Evolutionary conservation across 208 protist species (phyloP).

Genomic region (Leishmania guyanensis): DNA sequence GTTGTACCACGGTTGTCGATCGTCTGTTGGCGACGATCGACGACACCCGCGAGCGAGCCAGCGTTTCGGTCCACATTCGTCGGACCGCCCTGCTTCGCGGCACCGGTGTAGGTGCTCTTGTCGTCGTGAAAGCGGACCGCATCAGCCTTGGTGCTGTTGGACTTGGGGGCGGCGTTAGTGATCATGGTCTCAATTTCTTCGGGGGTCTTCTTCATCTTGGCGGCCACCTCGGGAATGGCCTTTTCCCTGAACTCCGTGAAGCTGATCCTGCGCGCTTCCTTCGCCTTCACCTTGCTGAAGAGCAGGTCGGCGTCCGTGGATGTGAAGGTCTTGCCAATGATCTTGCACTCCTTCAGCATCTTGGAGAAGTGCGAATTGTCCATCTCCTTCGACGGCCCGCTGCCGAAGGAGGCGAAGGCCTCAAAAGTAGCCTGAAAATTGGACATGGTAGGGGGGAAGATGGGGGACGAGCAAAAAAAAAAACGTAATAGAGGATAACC

Average conservation of each 20-base stretch:
- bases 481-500: neutral
- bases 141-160: conserved; percentile 82
- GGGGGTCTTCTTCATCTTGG: conserved; percentile 83
- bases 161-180: conserved; percentile 45
- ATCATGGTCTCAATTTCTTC: conserved; percentile 72
- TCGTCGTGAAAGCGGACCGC: conserved; percentile 91
- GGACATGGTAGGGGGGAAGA: conserved; percentile 28
- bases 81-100: conserved; percentile 87
- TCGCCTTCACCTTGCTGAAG: conserved; percentile 92
- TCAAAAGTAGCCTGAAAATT: conserved; percentile 71
- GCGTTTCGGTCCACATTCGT: conserved; percentile 91
- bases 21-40: conserved; percentile 78
- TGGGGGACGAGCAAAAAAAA: conserved; percentile 5
- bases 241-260: conserved; percentile 70
- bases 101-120: conserved; percentile 91
- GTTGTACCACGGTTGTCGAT: conserved; percentile 81
- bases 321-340: conserved; percentile 90
- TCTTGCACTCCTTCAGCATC: conserved; percentile 92
- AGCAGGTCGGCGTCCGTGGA: conserved; percentile 88
- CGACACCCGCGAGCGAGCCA: conserved; percentile 78
- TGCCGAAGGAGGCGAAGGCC: conserved; percentile 88
- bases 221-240: conserved; percentile 82
- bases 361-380: conserved; percentile 92
- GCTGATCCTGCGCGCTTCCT: conserved; percentile 86
- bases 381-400: conserved; percentile 86